Evolutionary conservation across 2,329 filamentous ascomycete species (phyloP).

Genomic region (Penicillium sp.): DNA sequence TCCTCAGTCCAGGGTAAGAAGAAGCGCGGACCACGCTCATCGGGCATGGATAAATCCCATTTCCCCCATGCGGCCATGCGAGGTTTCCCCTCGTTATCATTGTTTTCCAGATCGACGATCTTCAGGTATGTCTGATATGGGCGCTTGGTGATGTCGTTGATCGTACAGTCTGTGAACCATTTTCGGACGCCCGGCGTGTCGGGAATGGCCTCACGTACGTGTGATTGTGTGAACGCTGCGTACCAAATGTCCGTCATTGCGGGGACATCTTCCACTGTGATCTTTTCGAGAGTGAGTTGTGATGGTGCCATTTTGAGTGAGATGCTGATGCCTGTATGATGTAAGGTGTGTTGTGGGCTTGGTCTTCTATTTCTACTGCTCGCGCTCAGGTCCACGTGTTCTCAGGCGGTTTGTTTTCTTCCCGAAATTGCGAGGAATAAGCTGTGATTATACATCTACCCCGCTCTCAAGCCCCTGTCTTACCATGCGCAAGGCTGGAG

Average conservation of each 20-base stretch:
- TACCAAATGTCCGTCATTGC: conserved; percentile 27
- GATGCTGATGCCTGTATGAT: too few relatives aligned
- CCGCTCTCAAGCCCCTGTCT: too few relatives aligned
- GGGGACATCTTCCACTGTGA: conserved; percentile 24
- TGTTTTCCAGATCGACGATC: conserved; percentile 20
- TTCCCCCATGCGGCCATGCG: conserved; percentile 30
- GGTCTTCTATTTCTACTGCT: too few relatives aligned
- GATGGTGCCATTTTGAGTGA: not conserved
- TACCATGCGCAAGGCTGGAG: too few relatives aligned
- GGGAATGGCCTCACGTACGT: conserved; percentile 23
- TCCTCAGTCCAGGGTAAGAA: conserved; percentile 28
- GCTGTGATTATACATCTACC: too few relatives aligned
- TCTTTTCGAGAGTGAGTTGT: conserved; percentile 10
- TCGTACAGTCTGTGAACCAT: not conserved
- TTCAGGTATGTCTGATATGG: conserved; percentile 23
- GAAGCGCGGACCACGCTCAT: conserved; percentile 28
- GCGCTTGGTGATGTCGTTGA: not conserved
- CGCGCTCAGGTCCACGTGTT: too few relatives aligned
- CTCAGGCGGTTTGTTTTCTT: too few relatives aligned
- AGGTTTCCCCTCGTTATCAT: conserved; percentile 7
- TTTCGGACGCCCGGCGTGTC: conserved; percentile 22
- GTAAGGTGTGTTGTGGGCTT: too few relatives aligned
- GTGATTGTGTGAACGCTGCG: conserved; percentile 23
- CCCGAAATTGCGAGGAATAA: too few relatives aligned
- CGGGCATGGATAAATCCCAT: conserved; percentile 27